These are phyloP conservation scores for Auxenochlorella pyrenoidosa DNA, from an alignment of 139 green algal genomes.

Conservation along the genomic window DNA sequence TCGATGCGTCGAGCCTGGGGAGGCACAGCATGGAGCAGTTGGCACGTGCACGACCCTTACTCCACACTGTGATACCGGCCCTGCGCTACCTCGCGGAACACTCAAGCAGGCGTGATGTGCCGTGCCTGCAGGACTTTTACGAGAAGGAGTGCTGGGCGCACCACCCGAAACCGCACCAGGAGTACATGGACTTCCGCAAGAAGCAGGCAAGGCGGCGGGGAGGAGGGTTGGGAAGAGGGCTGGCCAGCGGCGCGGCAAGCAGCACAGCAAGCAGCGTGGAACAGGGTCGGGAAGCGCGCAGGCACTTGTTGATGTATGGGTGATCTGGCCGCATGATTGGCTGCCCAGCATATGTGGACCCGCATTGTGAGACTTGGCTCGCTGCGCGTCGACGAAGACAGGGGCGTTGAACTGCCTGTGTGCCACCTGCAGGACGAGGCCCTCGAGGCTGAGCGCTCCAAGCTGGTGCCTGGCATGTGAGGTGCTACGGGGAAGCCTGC, in stretches of 20 bases:
- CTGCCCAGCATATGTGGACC: background rate
- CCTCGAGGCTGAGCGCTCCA: slow-evolving; percentile 67
- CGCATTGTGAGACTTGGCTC: background rate
- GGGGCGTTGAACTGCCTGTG: background rate
- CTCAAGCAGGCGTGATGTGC: background rate
- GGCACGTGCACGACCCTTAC: background rate
- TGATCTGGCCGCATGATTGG: too few species aligned
- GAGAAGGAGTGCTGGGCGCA: slow-evolving; percentile 87
- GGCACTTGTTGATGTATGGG: too few species aligned
- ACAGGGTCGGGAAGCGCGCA: too few species aligned
- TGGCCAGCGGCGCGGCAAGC: background rate
- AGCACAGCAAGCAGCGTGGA: background rate
- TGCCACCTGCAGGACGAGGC: slow-evolving; percentile 46
- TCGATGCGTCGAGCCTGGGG: background rate
- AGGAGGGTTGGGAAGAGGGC: background rate
- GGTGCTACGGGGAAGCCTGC: slow-evolving; percentile 81
- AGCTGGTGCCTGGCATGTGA: slow-evolving; percentile 78
- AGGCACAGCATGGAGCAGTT: background rate
- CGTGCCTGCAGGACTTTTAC: slow-evolving; percentile 86
- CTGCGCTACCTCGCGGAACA: too few species aligned
- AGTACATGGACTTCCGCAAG: slow-evolving; percentile 80
- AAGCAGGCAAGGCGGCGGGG: slow-evolving; percentile 43
- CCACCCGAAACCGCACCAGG: slow-evolving; percentile 89
- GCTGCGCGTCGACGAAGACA: background rate
- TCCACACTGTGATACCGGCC: background rate